phyloP scores from a whole-genome alignment of 805 yeast species.

The Blastobotrys americana region DNA sequence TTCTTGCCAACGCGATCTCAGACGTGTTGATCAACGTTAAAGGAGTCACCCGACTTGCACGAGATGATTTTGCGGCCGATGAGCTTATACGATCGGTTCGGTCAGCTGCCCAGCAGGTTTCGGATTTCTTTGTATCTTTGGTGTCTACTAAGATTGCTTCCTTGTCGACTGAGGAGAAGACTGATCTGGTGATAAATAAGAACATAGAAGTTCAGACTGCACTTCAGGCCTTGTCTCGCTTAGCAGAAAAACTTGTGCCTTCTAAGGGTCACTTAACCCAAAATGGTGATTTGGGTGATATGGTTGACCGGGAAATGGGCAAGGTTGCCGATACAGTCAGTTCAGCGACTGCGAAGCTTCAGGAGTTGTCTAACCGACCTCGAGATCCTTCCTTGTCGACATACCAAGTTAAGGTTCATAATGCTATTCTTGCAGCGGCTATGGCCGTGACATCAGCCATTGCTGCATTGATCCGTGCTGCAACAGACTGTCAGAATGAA shows the following conservation, averaged over 20 bases:
- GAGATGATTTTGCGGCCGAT: conserved; percentile 47
- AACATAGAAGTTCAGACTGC: conserved; percentile 67
- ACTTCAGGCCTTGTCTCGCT: conserved; percentile 49
- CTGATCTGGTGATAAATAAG: conserved; percentile 69
- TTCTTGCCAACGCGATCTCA: conserved; percentile 52
- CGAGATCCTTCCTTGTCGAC: conserved; percentile 46
- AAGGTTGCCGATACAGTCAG: conserved; percentile 65
- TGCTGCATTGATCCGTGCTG: conserved; percentile 60
- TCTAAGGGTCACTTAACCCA: conserved; percentile 25
- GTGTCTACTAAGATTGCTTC: conserved; percentile 46
- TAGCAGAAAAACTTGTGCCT: conserved; percentile 53
- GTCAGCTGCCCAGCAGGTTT: conserved; percentile 52
- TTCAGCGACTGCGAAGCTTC: conserved; percentile 55
- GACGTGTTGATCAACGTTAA: conserved; percentile 62
- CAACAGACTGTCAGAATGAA: conserved; percentile 75
- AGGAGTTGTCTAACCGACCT: conserved; percentile 41
- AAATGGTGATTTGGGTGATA: conserved; percentile 50
- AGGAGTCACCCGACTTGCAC: conserved; percentile 54
- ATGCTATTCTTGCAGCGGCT: conserved; percentile 70
- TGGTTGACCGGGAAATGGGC: conserved; percentile 67
- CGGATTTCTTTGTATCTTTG: conserved; percentile 53
- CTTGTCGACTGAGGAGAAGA: conserved; percentile 53
- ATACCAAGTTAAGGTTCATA: conserved; percentile 61
- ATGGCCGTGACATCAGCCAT: conserved; percentile 75
- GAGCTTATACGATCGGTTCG: conserved; percentile 42